phyloP scores from a whole-genome alignment of 441 rosid species.

The Corymbia citriodora region DNA sequence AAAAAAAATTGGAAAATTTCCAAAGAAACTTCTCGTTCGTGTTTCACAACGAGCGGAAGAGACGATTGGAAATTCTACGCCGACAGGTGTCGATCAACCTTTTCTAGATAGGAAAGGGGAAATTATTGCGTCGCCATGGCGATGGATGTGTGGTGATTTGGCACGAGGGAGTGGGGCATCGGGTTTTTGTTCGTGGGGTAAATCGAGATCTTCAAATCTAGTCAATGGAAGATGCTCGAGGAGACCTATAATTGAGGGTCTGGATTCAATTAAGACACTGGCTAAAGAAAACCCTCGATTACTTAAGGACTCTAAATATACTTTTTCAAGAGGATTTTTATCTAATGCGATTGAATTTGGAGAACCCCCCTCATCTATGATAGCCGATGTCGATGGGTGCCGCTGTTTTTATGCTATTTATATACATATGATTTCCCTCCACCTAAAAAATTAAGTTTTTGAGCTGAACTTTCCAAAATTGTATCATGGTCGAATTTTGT shows the following conservation, averaged over 20 bases:
- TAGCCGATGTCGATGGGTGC: fast-evolving
- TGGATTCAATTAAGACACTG: neutral
- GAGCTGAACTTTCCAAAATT: fast-evolving
- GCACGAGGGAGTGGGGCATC: neutral
- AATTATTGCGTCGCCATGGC: neutral
- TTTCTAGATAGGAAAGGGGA: neutral
- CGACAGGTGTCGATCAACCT: too few relatives aligned
- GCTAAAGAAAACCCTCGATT: neutral
- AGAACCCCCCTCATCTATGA: neutral
- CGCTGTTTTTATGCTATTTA: neutral
- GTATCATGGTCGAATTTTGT: neutral
- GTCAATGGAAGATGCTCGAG: neutral
- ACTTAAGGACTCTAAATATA: neutral
- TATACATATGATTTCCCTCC: fast-evolving
- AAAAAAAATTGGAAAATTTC: too few relatives aligned
- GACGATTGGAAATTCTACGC: neutral
- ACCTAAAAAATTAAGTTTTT: fast-evolving
- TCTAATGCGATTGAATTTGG: neutral
- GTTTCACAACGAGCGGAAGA: neutral
- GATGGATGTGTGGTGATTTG: neutral
- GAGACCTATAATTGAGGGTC: neutral
- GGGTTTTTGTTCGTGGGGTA: neutral
- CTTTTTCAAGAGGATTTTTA: neutral
- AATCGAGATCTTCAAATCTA: neutral
- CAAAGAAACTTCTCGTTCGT: neutral